Evolutionary conservation across 805 yeast genomes (phyloP), one percentile per base, ranked within the genome.

Genomic region (Candida patagonica): DNA sequence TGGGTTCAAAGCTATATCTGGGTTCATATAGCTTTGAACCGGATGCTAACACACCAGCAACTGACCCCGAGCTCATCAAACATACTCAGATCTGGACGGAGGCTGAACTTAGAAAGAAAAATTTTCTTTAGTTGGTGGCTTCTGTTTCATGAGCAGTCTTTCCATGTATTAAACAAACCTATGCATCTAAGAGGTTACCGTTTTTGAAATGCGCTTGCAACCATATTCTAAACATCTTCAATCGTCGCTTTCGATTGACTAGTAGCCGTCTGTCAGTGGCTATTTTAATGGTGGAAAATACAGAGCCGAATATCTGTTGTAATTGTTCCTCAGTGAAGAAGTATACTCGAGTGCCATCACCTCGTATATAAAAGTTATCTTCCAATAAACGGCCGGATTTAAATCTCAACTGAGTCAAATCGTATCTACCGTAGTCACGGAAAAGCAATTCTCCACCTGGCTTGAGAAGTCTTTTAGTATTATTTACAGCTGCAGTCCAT

Each of bases 161-260:
- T n/a, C n/a, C n/a, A n/a, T n/a, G n/a, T n/a, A n/a, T n/a, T n/a
- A n/a, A n/a, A n/a, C n/a, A n/a, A n/a, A n/a, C n/a, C n/a, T n/a
- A n/a, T n/a, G n/a, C n/a, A n/a, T 12, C 23, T 12, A 23, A 31
- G 17, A 19, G 16, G n/a, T 44, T 15, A 3, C 56, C 53, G 30
- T 55, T 63, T 40, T 66, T 71, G 58, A 89, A 89, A 20, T 85
- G 87, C 1, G 92, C 97, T 63, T 92, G 98, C 42, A 92, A 64
- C 98, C 98, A 92, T 43, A 87, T 84, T 54, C 98, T 70, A 59
- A 85, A 92, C 98, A 92, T 92, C 62, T 92, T 92, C 48, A 92
- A 64, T 59, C 82, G 82, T 56, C 89, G 80, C 63, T 89, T 88
- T 54, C 98, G 71, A 59, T 92, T 92, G 19, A 92, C 96, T 48